Evolutionary conservation across 2,329 filamentous ascomycete genomes (phyloP).

Genomic region (Colletotrichum agaves): DNA sequence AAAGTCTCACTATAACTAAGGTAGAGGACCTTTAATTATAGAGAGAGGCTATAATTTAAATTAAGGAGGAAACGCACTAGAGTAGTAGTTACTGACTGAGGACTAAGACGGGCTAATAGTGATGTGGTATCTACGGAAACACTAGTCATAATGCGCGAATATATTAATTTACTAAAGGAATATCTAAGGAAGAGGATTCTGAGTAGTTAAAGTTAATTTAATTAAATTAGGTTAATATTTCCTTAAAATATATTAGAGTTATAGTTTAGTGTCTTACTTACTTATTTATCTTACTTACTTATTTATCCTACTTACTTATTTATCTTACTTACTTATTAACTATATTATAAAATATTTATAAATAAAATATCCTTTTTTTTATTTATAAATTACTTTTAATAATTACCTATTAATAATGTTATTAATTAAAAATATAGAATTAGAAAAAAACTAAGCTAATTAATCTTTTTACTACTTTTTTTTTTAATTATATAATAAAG

Average conservation of each 20-base stretch:
- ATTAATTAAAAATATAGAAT: no score
- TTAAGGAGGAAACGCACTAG: neutral
- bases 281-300: no score
- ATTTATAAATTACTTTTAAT: no score
- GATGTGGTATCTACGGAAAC: neutral
- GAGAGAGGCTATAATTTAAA: neutral
- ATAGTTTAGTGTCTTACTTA: no score
- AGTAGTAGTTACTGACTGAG: neutral
- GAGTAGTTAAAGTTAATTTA: neutral
- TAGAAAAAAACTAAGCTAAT: no score
- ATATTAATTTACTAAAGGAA: conserved; percentile 8
- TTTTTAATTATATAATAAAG: no score
- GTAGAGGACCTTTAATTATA: neutral
- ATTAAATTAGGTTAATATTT: neutral
- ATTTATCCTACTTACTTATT: no score
- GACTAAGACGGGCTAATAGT: neutral
- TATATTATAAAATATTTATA: no score
- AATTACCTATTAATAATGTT: no score
- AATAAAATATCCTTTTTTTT: no score
- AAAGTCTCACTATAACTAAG: neutral
- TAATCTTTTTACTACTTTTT: no score
- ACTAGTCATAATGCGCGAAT: neutral
- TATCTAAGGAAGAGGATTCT: neutral
- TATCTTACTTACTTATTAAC: no score
- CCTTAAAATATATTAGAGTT: neutral